Percentiles rank a stretch among this genome's conserved stretches.
phyloP scores from a whole-genome alignment of 495 filamentous ascomycete species.

The Penicillium cinerascens region DNA sequence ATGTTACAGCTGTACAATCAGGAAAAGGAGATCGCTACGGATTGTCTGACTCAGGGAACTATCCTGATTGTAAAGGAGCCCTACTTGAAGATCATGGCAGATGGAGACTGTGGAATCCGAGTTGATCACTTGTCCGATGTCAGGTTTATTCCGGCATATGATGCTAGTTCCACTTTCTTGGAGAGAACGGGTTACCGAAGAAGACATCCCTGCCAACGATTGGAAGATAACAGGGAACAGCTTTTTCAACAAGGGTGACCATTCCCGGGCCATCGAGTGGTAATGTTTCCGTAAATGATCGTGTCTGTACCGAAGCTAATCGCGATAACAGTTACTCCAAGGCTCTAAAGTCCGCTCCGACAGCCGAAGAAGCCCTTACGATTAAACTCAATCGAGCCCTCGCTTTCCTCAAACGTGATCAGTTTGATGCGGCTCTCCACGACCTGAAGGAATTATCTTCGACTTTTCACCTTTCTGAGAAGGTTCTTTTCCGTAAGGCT shows the following conservation, averaged over 20 bases:
- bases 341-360: constrained; percentile 18
- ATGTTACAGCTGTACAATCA: constrained; percentile 49
- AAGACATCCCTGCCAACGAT: constrained; percentile 18
- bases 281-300: constrained; percentile 7
- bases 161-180: constrained; percentile 34
- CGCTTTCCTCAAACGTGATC: constrained; percentile 37
- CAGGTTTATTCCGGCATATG: constrained; percentile 25
- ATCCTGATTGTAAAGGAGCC: constrained; percentile 52
- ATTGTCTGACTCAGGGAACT: constrained; percentile 26
- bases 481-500: constrained; percentile 44
- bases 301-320: constrained; percentile 7
- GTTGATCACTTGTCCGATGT: constrained; percentile 54
- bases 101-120: constrained; percentile 40
- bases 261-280: constrained; percentile 24
- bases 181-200: constrained; percentile 21
- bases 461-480: constrained; percentile 38
- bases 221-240: constrained; percentile 44
- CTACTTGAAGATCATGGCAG: constrained; percentile 39
- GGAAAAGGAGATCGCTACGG: constrained; percentile 12
- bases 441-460: constrained; percentile 36
- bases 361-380: constrained; percentile 11
- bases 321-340: constrained; percentile 23
- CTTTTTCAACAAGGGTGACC: constrained; percentile 18
- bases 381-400: constrained; percentile 46
- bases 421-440: constrained; percentile 45